A percentile compares a stretch with the other conserved stretches of the same genome.
Conservation (phyloP, 805 yeast genomes). For the Tetrapisispora fleetii region DNA sequence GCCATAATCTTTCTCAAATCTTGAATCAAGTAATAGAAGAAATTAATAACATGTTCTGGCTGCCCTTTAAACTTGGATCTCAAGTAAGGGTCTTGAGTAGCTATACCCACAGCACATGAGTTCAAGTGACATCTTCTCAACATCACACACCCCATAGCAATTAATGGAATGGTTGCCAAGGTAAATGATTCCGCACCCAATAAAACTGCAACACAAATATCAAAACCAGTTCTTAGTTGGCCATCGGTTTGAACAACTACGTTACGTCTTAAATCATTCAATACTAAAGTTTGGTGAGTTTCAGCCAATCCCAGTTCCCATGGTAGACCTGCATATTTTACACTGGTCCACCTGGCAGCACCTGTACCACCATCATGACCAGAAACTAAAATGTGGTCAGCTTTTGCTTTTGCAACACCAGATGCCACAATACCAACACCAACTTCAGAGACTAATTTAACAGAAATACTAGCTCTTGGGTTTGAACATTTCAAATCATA, state of each 20-base stretch:
- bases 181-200: constrained; percentile 99
- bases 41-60: constrained; percentile 96
- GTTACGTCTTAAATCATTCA: constrained; percentile 92
- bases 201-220: constrained; percentile 90
- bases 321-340: constrained; percentile 94
- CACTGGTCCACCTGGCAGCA: constrained; percentile 96
- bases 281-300: constrained; percentile 92
- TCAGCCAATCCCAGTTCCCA: constrained; percentile 99
- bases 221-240: constrained; percentile 93
- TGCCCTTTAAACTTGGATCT: constrained; percentile 91
- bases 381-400: constrained; percentile 89
- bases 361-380: constrained; percentile 99
- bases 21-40: constrained; percentile 88
- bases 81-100: constrained; percentile 93
- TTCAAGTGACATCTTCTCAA: constrained; percentile 90
- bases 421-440: constrained; percentile 99
- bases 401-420: constrained; percentile 98
- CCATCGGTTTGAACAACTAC: constrained; percentile 98
- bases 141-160: constrained; percentile 96
- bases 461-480: constrained; percentile 95
- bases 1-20: constrained; percentile 94
- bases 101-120: constrained; percentile 97
- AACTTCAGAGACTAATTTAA: constrained; percentile 92
- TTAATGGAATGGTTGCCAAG: constrained; percentile 92
- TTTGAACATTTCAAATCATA: constrained; percentile 94